phyloP scores from a whole-genome alignment of 177 flowering plant genomes.

The Vitis hybrid region DNA sequence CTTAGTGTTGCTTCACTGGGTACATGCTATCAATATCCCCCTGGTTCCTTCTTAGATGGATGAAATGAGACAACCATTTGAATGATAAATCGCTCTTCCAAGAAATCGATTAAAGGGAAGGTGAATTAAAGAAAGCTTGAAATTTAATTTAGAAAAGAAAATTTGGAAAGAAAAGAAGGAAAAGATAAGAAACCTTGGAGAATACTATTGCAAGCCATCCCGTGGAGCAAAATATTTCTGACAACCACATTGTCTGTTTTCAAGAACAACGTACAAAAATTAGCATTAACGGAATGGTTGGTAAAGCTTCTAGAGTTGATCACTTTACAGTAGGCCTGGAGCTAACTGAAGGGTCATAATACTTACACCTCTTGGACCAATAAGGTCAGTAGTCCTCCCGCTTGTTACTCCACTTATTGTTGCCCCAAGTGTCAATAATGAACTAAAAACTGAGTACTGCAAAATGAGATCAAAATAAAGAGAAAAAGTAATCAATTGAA shows the following conservation, averaged over 20 bases:
- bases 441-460: constrained; percentile 41
- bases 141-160: too few relatives aligned
- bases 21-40: too few relatives aligned
- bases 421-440: constrained; percentile 47
- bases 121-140: too few relatives aligned
- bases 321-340: neutral
- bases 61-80: too few relatives aligned
- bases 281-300: neutral
- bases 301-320: too few relatives aligned
- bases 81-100: too few relatives aligned
- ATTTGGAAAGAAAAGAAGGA: neutral
- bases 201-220: constrained; percentile 51
- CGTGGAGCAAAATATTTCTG: constrained; percentile 28
- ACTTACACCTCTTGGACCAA: constrained; percentile 43
- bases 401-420: constrained; percentile 42
- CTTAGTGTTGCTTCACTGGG: too few relatives aligned
- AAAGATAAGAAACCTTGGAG: constrained; percentile 32
- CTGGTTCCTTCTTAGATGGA: too few relatives aligned
- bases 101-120: too few relatives aligned
- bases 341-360: neutral
- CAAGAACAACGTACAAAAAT: neutral
- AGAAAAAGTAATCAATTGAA: too few relatives aligned
- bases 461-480: neutral
- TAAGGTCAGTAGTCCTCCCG: constrained; percentile 33
- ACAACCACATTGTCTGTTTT: constrained; percentile 45